A percentile compares a stretch with the other conserved stretches of the same genome.
phyloP scores from a whole-genome alignment of 2,329 filamentous ascomycete species.

The Epichloe typhina region DNA sequence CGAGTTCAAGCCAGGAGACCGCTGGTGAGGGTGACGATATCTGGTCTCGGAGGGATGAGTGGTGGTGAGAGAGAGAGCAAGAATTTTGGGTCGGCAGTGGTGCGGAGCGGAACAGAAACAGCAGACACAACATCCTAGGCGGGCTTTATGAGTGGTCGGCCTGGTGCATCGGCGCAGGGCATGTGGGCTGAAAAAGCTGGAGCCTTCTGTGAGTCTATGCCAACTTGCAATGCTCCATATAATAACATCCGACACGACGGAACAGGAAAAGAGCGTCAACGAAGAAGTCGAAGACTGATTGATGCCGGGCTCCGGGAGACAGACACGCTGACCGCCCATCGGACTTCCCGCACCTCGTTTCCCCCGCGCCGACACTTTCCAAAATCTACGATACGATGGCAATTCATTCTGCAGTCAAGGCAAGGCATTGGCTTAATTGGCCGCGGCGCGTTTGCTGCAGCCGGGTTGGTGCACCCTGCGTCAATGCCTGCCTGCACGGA shows the following conservation, averaged over 20 bases:
- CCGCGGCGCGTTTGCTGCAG: neutral
- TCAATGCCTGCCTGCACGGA: neutral
- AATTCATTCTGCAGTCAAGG: neutral
- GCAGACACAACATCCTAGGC: neutral
- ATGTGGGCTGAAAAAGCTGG: neutral
- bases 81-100: constrained; percentile 2
- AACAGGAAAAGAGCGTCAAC: neutral
- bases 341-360: neutral
- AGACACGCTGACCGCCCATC: neutral
- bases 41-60: neutral
- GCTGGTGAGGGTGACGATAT: constrained; percentile 1
- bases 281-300: neutral
- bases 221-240: neutral
- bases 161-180: neutral
- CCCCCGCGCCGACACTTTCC: no score
- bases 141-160: neutral
- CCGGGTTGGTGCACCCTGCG: neutral
- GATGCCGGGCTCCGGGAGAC: neutral
- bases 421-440: neutral
- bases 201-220: neutral
- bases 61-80: constrained; percentile 1
- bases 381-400: neutral
- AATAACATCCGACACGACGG: neutral
- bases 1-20: neutral
- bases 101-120: constrained; percentile 2